A percentile compares a stretch with the other conserved stretches of the same genome.
phyloP scores from a whole-genome alignment of 306 rosid species.

The Ormosia emarginata region DNA sequence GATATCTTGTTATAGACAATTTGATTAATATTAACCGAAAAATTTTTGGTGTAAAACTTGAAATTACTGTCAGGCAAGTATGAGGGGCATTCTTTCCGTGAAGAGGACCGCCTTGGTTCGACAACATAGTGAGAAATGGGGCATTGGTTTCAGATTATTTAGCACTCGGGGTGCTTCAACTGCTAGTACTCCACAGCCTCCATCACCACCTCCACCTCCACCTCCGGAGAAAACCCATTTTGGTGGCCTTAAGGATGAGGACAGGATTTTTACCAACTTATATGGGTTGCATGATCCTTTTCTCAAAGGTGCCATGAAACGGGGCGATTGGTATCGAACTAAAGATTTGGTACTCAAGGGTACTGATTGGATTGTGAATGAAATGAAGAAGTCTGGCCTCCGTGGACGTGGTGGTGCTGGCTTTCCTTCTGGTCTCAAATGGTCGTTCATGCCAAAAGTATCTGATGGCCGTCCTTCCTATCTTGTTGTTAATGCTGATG shows the following conservation, averaged over 20 bases:
- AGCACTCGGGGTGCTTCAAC: constrained; percentile 76
- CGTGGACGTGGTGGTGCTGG: constrained; percentile 99
- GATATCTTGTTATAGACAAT: neutral
- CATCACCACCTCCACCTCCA: constrained; percentile 94
- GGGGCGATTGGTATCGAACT: constrained; percentile 94
- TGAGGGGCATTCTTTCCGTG: constrained; percentile 65
- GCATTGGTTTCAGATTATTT: constrained; percentile 57
- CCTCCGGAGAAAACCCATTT: constrained; percentile 97
- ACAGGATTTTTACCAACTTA: constrained; percentile 91
- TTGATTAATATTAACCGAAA: neutral
- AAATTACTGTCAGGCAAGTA: constrained; percentile 50
- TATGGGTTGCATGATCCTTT: constrained; percentile 93
- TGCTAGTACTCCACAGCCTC: constrained; percentile 68
- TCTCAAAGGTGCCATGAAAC: constrained; percentile 94
- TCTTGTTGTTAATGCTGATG: constrained; percentile 98
- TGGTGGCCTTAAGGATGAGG: constrained; percentile 96
- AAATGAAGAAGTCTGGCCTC: constrained; percentile 93
- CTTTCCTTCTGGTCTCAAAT: constrained; percentile 97
- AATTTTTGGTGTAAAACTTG: constrained; percentile 10
- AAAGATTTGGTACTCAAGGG: constrained; percentile 92
- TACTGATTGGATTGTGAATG: constrained; percentile 96
- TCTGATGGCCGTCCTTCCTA: constrained; percentile 99
- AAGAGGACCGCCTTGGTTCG: constrained; percentile 51
- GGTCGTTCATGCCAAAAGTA: constrained; percentile 99
- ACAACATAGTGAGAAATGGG: constrained; percentile 43